Percentiles rank a stretch among this genome's conserved stretches.
These are phyloP conservation scores for Cardiospermum halicacabum DNA, from an alignment of 345 rosid species.

Conservation along the genomic window DNA sequence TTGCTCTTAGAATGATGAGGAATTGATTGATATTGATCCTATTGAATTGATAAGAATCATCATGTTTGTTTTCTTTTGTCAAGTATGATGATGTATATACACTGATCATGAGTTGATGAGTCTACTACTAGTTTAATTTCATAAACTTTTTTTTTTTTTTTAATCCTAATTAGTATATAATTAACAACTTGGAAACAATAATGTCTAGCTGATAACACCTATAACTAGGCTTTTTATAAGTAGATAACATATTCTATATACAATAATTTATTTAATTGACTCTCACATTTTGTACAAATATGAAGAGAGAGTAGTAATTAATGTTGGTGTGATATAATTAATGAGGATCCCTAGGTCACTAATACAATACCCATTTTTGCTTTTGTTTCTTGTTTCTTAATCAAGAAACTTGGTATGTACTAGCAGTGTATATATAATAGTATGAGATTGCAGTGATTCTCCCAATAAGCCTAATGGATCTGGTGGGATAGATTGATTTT, in stretches of 20 bases:
- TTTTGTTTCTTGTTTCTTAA: background rate
- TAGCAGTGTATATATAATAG: background rate
- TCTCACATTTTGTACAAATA: too few relatives aligned
- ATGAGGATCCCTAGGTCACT: constrained; percentile 11
- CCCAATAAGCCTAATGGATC: constrained; percentile 3
- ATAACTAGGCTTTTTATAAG: constrained; percentile 6
- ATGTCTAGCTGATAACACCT: too few relatives aligned
- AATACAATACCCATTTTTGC: too few relatives aligned
- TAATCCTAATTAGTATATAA: too few relatives aligned
- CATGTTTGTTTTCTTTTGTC: constrained; percentile 2
- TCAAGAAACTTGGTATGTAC: background rate
- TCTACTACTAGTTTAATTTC: constrained; percentile 10
- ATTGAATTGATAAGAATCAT: too few relatives aligned
- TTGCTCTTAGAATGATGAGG: constrained; percentile 85
- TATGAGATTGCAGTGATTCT: background rate
- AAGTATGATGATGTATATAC: constrained; percentile 16
- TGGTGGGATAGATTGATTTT: too few relatives aligned
- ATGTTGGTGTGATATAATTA: too few relatives aligned
- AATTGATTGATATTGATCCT: constrained; percentile 24
- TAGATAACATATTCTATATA: constrained; percentile 15
- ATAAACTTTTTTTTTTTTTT: constrained; percentile 14
- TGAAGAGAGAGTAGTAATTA: too few relatives aligned
- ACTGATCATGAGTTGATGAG: constrained; percentile 11
- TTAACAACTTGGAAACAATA: constrained; percentile 3
- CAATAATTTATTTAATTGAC: background rate